Conservation (phyloP, 1,139 yeast genomes). For the Pichia sp. region DNA sequence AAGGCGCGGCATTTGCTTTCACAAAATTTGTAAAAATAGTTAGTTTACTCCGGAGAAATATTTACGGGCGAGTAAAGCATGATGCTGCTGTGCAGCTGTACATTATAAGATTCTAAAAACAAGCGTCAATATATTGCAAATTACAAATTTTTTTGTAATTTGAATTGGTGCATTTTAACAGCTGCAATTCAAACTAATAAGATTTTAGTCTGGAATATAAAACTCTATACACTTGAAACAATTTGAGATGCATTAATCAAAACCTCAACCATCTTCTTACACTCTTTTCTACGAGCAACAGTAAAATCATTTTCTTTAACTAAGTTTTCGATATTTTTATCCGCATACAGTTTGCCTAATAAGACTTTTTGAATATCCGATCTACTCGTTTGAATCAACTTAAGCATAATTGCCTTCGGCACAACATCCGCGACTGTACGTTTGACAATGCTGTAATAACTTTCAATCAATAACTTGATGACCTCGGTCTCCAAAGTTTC, state of each 20-base stretch:
- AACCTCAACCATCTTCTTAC: slow-evolving; percentile 90
- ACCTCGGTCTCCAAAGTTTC: slow-evolving; percentile 97
- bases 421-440: slow-evolving; percentile 88
- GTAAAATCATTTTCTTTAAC: slow-evolving; percentile 91
- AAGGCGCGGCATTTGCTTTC: no score
- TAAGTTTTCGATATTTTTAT: slow-evolving; percentile 64
- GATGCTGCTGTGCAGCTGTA: no score
- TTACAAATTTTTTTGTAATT: no score
- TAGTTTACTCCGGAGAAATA: no score
- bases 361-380: slow-evolving; percentile 85
- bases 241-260: slow-evolving; percentile 84
- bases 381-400: slow-evolving; percentile 76
- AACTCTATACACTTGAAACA: slow-evolving; percentile 65
- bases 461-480: slow-evolving; percentile 80
- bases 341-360: slow-evolving; percentile 76
- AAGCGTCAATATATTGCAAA: no score
- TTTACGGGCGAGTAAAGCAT: no score
- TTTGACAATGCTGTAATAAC: slow-evolving; percentile 88
- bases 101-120: no score
- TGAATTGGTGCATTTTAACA: no score
- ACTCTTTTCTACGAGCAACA: slow-evolving; percentile 90
- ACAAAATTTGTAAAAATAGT: no score
- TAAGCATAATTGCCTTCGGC: slow-evolving; percentile 93
- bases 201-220: neutral
- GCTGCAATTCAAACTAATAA: no score